phyloP scores from a whole-genome alignment of 495 filamentous ascomycete genomes.

The Penicillium odoratum region DNA sequence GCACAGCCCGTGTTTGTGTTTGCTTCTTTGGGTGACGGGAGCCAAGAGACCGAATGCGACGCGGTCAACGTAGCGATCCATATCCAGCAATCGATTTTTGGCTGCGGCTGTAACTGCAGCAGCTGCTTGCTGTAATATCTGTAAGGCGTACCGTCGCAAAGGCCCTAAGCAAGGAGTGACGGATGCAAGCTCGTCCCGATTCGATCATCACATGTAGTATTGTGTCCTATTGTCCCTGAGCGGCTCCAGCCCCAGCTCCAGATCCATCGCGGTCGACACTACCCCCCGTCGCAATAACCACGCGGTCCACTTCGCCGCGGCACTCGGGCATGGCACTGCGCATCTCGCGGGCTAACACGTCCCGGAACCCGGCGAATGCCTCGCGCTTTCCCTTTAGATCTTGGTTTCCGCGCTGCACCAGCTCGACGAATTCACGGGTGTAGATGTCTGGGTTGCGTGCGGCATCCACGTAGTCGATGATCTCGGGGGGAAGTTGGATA shows the following conservation, averaged over 20 bases:
- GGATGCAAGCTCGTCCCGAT: neutral
- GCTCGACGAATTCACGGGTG: conserved; percentile 94
- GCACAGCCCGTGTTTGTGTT: neutral
- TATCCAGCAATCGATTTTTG: neutral
- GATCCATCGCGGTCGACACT: conserved; percentile 7
- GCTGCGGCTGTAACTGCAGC: neutral
- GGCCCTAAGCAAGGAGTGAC: neutral
- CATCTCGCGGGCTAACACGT: conserved; percentile 82
- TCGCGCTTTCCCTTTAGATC: conserved; percentile 77
- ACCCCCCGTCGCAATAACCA: conserved; percentile 51
- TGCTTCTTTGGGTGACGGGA: neutral
- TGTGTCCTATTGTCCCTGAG: neutral
- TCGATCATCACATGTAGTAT: neutral
- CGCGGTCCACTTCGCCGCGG: conserved; percentile 63
- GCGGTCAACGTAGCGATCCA: neutral
- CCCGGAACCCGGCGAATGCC: conserved; percentile 77
- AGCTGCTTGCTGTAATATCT: neutral
- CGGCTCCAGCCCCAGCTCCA: conserved; percentile 2
- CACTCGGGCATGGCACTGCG: conserved; percentile 74
- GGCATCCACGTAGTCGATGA: conserved; percentile 90
- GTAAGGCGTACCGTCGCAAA: neutral
- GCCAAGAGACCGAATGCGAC: neutral
- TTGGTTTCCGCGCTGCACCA: conserved; percentile 81
- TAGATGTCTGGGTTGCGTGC: conserved; percentile 98
- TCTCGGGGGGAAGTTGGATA: conserved; percentile 74